Conservation (phyloP, 1,284 basidiomycete genomes). For the Tranzscheliella williamsii region DNA sequence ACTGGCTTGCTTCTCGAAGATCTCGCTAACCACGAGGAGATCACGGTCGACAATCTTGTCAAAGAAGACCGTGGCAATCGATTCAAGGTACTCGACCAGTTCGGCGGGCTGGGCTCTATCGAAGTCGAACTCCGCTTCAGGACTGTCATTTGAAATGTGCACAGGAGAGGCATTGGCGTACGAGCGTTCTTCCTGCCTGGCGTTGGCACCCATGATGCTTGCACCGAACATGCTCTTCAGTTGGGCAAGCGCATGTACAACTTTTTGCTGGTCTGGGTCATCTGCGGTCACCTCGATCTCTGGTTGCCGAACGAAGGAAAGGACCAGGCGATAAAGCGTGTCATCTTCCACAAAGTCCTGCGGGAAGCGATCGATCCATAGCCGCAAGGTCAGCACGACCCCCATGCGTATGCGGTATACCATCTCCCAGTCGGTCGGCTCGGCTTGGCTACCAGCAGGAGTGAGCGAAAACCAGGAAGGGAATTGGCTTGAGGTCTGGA, state of each 20-base stretch:
- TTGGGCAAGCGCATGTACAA: slow-evolving; percentile 31
- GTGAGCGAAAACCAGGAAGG: slow-evolving; percentile 49
- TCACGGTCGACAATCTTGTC: slow-evolving; percentile 53
- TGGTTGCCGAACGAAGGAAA: slow-evolving; percentile 38
- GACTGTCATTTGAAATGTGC: slow-evolving; percentile 6
- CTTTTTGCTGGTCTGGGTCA: slow-evolving; percentile 38
- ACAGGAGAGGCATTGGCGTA: slow-evolving; percentile 15
- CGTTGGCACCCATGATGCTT: slow-evolving; percentile 44
- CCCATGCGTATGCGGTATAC: slow-evolving; percentile 48
- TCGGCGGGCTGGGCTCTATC: slow-evolving; percentile 34
- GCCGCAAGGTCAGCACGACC: slow-evolving; percentile 39
- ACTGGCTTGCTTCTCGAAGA: slow-evolving; percentile 44
- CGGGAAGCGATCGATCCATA: slow-evolving; percentile 51
- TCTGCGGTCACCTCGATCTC: slow-evolving; percentile 24
- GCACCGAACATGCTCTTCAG: slow-evolving; percentile 25
- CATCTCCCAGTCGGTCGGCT: slow-evolving; percentile 52
- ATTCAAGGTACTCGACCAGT: slow-evolving; percentile 55
- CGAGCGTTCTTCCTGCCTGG: slow-evolving; percentile 23
- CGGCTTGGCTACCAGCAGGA: slow-evolving; percentile 26
- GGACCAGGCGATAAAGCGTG: slow-evolving; percentile 41
- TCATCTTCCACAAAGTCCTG: slow-evolving; percentile 55
- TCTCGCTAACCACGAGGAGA: slow-evolving; percentile 45
- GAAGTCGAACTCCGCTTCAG: slow-evolving; percentile 39
- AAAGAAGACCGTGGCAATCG: slow-evolving; percentile 50
- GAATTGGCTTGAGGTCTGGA: slow-evolving; percentile 46